Conservation (phyloP, 768 basidiomycete genomes). For the Termitomyces sp. region DNA sequence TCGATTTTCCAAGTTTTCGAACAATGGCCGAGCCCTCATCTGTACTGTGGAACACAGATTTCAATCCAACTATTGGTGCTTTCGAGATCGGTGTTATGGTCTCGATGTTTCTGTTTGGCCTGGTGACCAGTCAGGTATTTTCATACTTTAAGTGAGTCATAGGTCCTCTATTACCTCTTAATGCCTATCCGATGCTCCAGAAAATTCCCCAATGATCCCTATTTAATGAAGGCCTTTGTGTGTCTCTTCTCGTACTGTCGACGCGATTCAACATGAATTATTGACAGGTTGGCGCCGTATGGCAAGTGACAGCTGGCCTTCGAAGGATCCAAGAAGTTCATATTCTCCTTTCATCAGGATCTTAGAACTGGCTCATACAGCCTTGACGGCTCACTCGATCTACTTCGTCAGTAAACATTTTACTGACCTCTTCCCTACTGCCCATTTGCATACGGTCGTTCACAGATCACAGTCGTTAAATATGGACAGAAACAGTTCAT, state of each 20-base stretch:
- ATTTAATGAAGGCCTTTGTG: slow-evolving; percentile 10
- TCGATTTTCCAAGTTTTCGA: background rate
- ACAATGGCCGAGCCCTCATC: background rate
- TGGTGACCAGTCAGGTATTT: slow-evolving; percentile 13
- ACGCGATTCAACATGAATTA: background rate
- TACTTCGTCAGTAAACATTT: slow-evolving; percentile 6
- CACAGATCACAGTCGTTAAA: slow-evolving; percentile 10
- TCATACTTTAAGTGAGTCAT: slow-evolving; percentile 11
- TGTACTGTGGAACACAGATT: background rate
- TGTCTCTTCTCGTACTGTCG: background rate
- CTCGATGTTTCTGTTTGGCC: slow-evolving; percentile 14
- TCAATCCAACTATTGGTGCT: slow-evolving; percentile 10
- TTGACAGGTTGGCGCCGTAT: slow-evolving; percentile 13
- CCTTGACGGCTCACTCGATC: slow-evolving; percentile 11
- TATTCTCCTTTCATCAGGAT: background rate
- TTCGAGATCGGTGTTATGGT: slow-evolving; percentile 14
- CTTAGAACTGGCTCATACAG: slow-evolving; percentile 11
- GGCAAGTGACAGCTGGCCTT: background rate
- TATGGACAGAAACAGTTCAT: slow-evolving; percentile 8
- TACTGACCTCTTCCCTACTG: background rate
- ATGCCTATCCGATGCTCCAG: background rate
- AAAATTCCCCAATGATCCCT: slow-evolving; percentile 11
- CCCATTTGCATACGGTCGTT: background rate
- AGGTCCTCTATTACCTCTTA: background rate
- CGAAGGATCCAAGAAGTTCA: background rate